These are phyloP conservation scores for Calocybe gambosa DNA, from an alignment of 1,284 basidiomycete genomes.

Conservation along the genomic window DNA sequence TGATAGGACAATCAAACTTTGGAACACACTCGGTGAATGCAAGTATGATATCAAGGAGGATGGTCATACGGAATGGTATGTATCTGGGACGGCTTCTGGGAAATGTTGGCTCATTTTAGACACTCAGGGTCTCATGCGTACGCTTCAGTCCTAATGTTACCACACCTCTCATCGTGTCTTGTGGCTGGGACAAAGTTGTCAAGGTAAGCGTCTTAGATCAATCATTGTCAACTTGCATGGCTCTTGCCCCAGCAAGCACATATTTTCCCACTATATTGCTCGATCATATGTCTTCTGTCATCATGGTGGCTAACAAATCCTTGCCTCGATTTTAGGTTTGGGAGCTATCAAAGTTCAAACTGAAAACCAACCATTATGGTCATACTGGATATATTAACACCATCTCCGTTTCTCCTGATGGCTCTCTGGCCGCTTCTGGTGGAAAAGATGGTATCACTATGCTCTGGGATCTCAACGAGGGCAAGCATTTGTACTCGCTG, in stretches of 20 bases:
- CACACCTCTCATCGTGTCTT: slow-evolving; percentile 99
- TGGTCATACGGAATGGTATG: slow-evolving; percentile 91
- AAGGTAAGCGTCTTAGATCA: slow-evolving; percentile 74
- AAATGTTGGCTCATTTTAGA: slow-evolving; percentile 1
- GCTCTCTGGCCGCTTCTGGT: slow-evolving; percentile 97
- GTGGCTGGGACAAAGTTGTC: slow-evolving; percentile 99
- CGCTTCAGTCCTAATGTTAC: slow-evolving; percentile 98
- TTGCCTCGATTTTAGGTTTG: slow-evolving; percentile 69
- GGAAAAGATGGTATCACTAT: slow-evolving; percentile 99
- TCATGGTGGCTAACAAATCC: slow-evolving; percentile 38
- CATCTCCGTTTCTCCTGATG: slow-evolving; percentile 97
- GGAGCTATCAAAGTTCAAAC: slow-evolving; percentile 99
- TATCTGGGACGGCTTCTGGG: slow-evolving; percentile 7
- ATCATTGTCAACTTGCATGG: no score
- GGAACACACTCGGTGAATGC: slow-evolving; percentile 99
- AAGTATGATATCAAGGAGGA: slow-evolving; percentile 99
- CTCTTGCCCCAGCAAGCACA: not conserved
- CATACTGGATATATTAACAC: slow-evolving; percentile 99
- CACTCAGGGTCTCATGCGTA: slow-evolving; percentile 91
- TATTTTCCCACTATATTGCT: not conserved
- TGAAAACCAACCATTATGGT: slow-evolving; percentile 99
- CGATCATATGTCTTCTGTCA: slow-evolving; percentile 23
- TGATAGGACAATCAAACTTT: slow-evolving; percentile 98
- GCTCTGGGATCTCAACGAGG: slow-evolving; percentile 99
- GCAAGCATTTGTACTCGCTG: slow-evolving; percentile 99